phyloP scores from a whole-genome alignment of 306 rosid species.

The Cajanus cajan region DNA sequence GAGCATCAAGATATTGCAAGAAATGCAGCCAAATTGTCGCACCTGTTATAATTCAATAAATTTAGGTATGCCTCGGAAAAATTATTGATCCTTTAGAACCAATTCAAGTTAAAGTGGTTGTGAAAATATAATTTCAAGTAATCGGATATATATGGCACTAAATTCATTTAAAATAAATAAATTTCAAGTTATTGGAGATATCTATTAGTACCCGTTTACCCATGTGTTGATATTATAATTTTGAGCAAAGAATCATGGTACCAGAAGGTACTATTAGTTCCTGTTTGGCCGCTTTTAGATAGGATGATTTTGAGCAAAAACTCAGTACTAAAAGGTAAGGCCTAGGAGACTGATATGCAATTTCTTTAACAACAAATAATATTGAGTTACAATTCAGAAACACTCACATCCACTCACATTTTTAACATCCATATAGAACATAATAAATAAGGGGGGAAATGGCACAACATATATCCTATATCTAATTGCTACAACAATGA shows the following conservation, averaged over 20 bases:
- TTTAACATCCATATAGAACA: slow-evolving; percentile 39
- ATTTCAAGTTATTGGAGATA: background rate
- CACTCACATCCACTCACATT: slow-evolving; percentile 52
- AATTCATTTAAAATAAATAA: background rate
- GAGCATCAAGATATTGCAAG: background rate
- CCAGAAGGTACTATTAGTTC: too few species aligned
- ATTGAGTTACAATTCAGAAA: slow-evolving; percentile 32
- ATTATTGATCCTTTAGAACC: background rate
- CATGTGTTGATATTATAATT: too few species aligned
- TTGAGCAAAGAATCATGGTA: too few species aligned
- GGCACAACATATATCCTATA: slow-evolving; percentile 48
- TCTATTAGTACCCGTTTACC: background rate
- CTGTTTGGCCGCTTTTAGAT: background rate
- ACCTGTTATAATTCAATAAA: background rate
- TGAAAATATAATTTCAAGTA: background rate
- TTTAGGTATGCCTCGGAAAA: background rate
- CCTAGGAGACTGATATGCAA: slow-evolving; percentile 24
- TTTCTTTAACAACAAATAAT: slow-evolving; percentile 36
- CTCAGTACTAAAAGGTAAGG: background rate
- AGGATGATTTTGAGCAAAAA: background rate
- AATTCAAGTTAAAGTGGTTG: background rate
- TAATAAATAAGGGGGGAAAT: slow-evolving; percentile 35
- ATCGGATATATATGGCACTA: background rate
- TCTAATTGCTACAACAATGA: slow-evolving; percentile 49
- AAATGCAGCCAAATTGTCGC: background rate